These are phyloP conservation scores for Talaromyces adpressus DNA, from an alignment of 495 filamentous ascomycete species.

Conservation along the genomic window DNA sequence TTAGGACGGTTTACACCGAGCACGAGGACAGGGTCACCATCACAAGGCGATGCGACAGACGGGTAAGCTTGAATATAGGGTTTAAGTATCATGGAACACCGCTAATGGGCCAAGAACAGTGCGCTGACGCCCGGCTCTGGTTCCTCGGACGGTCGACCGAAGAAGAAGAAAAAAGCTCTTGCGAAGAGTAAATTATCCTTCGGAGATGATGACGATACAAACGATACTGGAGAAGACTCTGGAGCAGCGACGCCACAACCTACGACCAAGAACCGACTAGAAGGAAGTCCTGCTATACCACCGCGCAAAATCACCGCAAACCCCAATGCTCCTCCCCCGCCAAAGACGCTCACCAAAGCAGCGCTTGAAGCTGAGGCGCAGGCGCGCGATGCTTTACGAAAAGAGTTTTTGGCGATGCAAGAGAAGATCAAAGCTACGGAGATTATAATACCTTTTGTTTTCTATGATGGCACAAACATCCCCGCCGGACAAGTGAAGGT, in stretches of 20 bases:
- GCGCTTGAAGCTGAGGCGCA: slow-evolving; percentile 74
- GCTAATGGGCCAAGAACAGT: slow-evolving; percentile 37
- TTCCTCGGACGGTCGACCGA: slow-evolving; percentile 32
- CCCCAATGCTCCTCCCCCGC: slow-evolving; percentile 56
- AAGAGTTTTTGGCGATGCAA: slow-evolving; percentile 78
- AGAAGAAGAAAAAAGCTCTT: slow-evolving; percentile 59
- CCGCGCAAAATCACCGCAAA: slow-evolving; percentile 58
- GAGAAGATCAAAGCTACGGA: slow-evolving; percentile 84
- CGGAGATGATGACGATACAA: slow-evolving; percentile 49
- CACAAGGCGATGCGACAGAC: slow-evolving; percentile 44
- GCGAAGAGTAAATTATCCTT: slow-evolving; percentile 66
- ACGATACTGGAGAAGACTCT: slow-evolving; percentile 29
- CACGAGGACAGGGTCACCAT: slow-evolving; percentile 46
- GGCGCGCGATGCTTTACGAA: slow-evolving; percentile 72
- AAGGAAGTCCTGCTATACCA: slow-evolving; percentile 27
- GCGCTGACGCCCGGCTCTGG: slow-evolving; percentile 29
- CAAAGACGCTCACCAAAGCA: slow-evolving; percentile 80
- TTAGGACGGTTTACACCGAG: slow-evolving; percentile 41
- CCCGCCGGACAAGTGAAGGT: slow-evolving; percentile 72
- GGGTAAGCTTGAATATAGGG: slow-evolving; percentile 29
- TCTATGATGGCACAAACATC: slow-evolving; percentile 97
- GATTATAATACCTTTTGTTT: slow-evolving; percentile 90
- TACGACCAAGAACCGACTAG: slow-evolving; percentile 32
- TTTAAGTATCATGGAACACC: slow-evolving; percentile 2
- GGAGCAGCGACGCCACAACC: slow-evolving; percentile 26